Percentiles rank a stretch among this genome's conserved stretches.
Evolutionary conservation across 129 eudicot species (phyloP).

Genomic region (Helichrysum umbraculigerum): DNA sequence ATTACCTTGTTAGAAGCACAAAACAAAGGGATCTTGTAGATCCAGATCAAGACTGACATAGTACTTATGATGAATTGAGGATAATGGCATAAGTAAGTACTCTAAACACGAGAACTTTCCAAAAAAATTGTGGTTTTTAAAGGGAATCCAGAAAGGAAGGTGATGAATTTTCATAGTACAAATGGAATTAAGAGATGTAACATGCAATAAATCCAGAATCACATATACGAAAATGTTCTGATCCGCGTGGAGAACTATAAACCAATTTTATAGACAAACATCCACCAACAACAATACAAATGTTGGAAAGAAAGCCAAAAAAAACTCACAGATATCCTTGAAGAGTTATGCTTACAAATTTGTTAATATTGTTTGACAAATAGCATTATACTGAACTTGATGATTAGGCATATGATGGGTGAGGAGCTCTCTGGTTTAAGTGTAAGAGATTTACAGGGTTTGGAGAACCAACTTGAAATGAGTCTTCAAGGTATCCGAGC

Average conservation of each 20-base stretch:
- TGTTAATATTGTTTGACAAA: slow-evolving; percentile 1
- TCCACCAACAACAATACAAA: background rate
- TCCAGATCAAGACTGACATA: background rate
- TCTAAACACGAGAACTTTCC: background rate
- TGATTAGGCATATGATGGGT: slow-evolving; percentile 66
- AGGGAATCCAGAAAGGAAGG: too few relatives aligned
- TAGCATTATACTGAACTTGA: slow-evolving; percentile 12
- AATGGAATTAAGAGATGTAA: too few relatives aligned
- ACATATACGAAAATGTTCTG: too few relatives aligned
- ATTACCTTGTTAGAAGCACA: background rate
- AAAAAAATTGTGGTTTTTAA: too few relatives aligned
- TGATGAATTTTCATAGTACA: too few relatives aligned
- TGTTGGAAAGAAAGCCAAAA: background rate
- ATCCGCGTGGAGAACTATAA: background rate
- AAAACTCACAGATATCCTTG: background rate
- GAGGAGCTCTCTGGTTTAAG: slow-evolving; percentile 75
- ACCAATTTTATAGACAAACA: background rate
- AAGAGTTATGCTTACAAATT: background rate
- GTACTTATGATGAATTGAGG: background rate
- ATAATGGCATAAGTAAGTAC: background rate
- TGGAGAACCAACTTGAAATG: slow-evolving; percentile 75
- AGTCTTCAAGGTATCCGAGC: slow-evolving; percentile 60
- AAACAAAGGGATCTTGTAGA: background rate
- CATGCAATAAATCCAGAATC: too few relatives aligned
- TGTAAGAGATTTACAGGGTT: slow-evolving; percentile 67